Base-by-base conservation (phyloP, 352 stramenopile genomes). In the Stephanocyclus meneghinianus region DNA sequence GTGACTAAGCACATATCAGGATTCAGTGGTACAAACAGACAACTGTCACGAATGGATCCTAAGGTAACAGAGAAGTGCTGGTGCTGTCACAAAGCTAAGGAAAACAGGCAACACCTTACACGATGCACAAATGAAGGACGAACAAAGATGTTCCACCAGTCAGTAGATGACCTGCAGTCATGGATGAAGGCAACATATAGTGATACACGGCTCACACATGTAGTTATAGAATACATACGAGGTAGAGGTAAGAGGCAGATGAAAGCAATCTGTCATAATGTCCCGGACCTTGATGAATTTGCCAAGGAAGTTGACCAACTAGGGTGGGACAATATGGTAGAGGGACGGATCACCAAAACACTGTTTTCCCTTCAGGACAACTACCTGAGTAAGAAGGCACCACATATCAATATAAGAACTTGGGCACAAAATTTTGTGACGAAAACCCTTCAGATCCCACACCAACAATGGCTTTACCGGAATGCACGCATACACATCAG, bases 261-360 rank as follows among this genome's bases (percentile, higher is more conserved):
- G 16, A 35, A 11, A 5, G n/a, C 5, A 7, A 60, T 60, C n/a
- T 15, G 5, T 5, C 2, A 30, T 16, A 29, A 26, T 16, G 9
- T 30, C 26, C 13, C 15, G 3, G 3, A 35, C 4, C 15, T 60
- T 10, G 4, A 2, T 6, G 3, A 32, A 2, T 60, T 7, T 30
- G 40, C 42, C 29, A 10, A 2, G 15, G n/a, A 30, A 55, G 3
- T 40, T 57, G 62, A 70, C 16, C 6, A 44, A 15, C 21, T 70
- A 21, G 62, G 62, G 18, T 70, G 35, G 62, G 62, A 57, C 35
- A 70, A 57, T 42, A 57, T 71, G 11, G 9, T 71, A 1, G 63
- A 61, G 37, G 63, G 63, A 30, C n/a, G 45, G 1, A 29, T 71
- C 2, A 18, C 3, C 18, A 47, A 21, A 6, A 18, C 15, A 15